These are phyloP conservation scores for Botrytis fabae DNA, from an alignment of 2,329 filamentous ascomycete genomes.

Conservation along the genomic window DNA sequence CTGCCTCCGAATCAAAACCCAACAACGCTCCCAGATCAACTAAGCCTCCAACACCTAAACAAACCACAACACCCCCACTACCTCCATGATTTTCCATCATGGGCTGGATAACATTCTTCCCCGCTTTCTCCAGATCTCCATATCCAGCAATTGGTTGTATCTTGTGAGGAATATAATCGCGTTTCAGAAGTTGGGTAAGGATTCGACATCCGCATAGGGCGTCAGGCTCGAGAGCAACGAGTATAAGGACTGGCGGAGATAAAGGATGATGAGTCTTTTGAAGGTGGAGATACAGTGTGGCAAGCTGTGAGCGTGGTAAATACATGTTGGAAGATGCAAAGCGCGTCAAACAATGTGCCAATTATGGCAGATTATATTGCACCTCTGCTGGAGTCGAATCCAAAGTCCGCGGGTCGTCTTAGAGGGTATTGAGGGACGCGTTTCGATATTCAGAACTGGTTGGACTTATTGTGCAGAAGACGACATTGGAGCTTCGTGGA, in stretches of 20 bases:
- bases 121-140: conserved; percentile 79
- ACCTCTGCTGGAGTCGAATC: neutral
- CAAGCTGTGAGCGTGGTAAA: conserved; percentile 85
- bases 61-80: conserved; percentile 84
- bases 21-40: conserved; percentile 82
- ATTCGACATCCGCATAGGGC: conserved; percentile 94
- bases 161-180: conserved; percentile 97
- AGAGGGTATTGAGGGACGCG: conserved; percentile 1
- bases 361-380: conserved; percentile 13
- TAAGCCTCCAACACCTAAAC: conserved; percentile 88
- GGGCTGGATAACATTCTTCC: conserved; percentile 74
- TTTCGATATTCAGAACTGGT: neutral
- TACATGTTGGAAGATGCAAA: conserved; percentile 64
- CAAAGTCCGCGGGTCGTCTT: neutral
- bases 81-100: conserved; percentile 87
- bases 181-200: conserved; percentile 86
- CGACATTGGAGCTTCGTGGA: neutral
- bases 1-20: conserved; percentile 68
- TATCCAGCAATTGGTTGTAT: conserved; percentile 94
- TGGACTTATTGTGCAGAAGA: conserved; percentile 6
- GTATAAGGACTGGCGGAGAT: conserved; percentile 84
- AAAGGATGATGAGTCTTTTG: conserved; percentile 84
- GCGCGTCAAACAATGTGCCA: conserved; percentile 28
- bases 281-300: conserved; percentile 88
- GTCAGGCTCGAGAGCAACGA: conserved; percentile 92